Percentiles rank a stretch among this genome's conserved stretches.
Evolutionary conservation across 345 rosid species (phyloP).

Genomic region (Brassica carinata): DNA sequence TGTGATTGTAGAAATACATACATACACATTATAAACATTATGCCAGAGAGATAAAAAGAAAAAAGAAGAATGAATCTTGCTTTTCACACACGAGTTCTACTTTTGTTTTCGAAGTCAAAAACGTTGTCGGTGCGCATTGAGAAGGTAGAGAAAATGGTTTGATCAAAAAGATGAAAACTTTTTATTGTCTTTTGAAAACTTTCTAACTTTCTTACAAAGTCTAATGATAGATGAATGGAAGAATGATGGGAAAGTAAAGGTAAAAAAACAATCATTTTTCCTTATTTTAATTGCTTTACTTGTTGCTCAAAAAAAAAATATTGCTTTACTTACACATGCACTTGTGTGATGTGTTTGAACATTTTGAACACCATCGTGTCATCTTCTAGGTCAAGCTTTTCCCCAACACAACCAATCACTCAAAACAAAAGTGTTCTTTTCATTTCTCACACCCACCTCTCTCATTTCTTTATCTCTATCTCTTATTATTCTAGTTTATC

Average conservation of each 20-base stretch:
- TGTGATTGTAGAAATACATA: not conserved
- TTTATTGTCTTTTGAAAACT: slow-evolving; percentile 16
- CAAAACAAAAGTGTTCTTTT: slow-evolving; percentile 42
- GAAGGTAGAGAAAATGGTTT: slow-evolving; percentile 8
- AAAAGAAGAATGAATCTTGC: slow-evolving; percentile 32
- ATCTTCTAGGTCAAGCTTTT: slow-evolving; percentile 42
- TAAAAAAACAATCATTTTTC: not conserved
- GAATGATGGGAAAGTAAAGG: slow-evolving; percentile 4
- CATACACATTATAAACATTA: not conserved
- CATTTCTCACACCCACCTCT: slow-evolving; percentile 3
- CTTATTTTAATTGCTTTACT: slow-evolving; percentile 19
- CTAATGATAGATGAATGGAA: slow-evolving; percentile 35
- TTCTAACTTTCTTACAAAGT: slow-evolving; percentile 36
- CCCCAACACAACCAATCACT: slow-evolving; percentile 43
- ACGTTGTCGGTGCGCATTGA: slow-evolving; percentile 39
- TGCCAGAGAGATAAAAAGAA: not conserved
- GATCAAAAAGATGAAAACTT: slow-evolving; percentile 27
- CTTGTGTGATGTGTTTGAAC: slow-evolving; percentile 33
- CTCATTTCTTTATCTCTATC: not conserved
- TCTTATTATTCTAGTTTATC: slow-evolving; percentile 12
- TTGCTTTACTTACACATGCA: slow-evolving; percentile 31
- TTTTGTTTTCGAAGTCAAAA: slow-evolving; percentile 35
- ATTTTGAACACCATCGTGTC: slow-evolving; percentile 35
- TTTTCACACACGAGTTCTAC: slow-evolving; percentile 42
- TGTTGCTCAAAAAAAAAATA: not conserved